A percentile compares a stretch with the other conserved stretches of the same genome.
phyloP scores from a whole-genome alignment of 305 asterid genomes.

The Euphrasia arctica region DNA sequence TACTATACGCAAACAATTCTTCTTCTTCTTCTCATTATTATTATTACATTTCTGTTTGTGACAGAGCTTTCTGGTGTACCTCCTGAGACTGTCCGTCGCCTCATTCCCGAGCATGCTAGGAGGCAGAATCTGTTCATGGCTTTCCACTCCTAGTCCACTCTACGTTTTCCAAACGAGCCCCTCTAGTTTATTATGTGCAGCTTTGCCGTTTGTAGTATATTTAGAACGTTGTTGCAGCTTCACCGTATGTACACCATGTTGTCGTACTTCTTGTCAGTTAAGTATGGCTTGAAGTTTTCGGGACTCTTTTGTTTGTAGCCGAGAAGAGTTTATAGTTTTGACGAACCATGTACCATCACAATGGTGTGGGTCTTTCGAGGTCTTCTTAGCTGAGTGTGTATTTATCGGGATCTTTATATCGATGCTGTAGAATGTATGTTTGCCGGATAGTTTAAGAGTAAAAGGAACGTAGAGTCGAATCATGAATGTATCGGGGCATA shows the following conservation, averaged over 20 bases:
- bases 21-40: too few species aligned
- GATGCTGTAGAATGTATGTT: slow-evolving; percentile 21
- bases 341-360: neutral
- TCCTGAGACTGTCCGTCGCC: slow-evolving; percentile 71
- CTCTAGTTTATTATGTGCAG: neutral
- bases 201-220: slow-evolving; percentile 22
- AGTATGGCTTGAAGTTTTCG: neutral
- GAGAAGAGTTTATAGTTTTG: neutral
- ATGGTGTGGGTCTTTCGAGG: neutral
- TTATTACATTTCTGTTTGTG: neutral
- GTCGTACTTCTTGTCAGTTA: neutral
- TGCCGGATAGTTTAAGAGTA: slow-evolving; percentile 11
- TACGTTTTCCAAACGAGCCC: slow-evolving; percentile 8
- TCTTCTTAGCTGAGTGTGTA: neutral
- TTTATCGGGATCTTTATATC: too few species aligned
- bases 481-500: too few species aligned
- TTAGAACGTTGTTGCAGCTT: slow-evolving; percentile 17
- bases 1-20: too few species aligned
- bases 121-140: slow-evolving; percentile 98
- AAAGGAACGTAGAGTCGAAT: slow-evolving; percentile 1
- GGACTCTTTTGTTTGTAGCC: neutral
- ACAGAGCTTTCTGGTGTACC: slow-evolving; percentile 90
- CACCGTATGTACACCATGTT: slow-evolving; percentile 9
- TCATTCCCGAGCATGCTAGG: slow-evolving; percentile 96
- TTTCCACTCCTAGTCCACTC: slow-evolving; percentile 61